Evolutionary conservation across 345 rosid genomes (phyloP).

Genomic region (Linum tenue): DNA sequence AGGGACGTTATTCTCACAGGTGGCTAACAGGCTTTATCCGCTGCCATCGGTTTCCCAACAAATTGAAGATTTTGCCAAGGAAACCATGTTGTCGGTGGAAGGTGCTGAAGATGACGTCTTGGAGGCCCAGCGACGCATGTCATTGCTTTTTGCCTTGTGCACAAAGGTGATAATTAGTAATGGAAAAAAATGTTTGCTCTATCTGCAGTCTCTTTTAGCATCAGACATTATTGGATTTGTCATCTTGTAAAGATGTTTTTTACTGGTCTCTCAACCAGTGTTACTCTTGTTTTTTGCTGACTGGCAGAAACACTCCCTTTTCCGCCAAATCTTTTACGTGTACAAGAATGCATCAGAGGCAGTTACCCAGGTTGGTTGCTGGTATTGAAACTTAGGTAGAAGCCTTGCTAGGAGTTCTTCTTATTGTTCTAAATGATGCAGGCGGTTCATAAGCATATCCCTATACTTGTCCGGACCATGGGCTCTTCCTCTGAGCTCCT

Average conservation of each 20-base stretch:
- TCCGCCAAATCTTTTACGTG: slow-evolving; percentile 62
- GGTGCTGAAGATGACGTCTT: slow-evolving; percentile 21
- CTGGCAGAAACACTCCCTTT: slow-evolving; percentile 85
- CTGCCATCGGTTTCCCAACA: slow-evolving; percentile 56
- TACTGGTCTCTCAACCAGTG: slow-evolving; percentile 10
- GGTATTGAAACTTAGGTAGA: slow-evolving; percentile 7
- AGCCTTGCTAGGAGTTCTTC: slow-evolving; percentile 10
- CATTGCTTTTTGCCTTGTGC: slow-evolving; percentile 92
- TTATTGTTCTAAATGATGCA: slow-evolving; percentile 30
- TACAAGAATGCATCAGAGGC: slow-evolving; percentile 54
- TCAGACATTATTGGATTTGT: not conserved
- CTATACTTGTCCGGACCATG: slow-evolving; percentile 90
- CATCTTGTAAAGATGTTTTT: not conserved
- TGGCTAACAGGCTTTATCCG: slow-evolving; percentile 91
- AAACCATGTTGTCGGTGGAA: slow-evolving; percentile 48
- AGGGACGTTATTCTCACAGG: slow-evolving; percentile 41
- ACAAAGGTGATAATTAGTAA: slow-evolving; percentile 56
- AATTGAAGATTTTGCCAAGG: slow-evolving; percentile 82
- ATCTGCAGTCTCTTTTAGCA: not conserved
- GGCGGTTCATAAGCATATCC: slow-evolving; percentile 88
- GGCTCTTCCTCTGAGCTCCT: slow-evolving; percentile 90
- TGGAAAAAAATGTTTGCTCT: not conserved
- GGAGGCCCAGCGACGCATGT: slow-evolving; percentile 83
- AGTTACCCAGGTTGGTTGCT: slow-evolving; percentile 61
- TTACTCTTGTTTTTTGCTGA: slow-evolving; percentile 8